Base-by-base conservation (phyloP, 108 stramenopile genomes). In the Chaetoceros muelleri region DNA sequence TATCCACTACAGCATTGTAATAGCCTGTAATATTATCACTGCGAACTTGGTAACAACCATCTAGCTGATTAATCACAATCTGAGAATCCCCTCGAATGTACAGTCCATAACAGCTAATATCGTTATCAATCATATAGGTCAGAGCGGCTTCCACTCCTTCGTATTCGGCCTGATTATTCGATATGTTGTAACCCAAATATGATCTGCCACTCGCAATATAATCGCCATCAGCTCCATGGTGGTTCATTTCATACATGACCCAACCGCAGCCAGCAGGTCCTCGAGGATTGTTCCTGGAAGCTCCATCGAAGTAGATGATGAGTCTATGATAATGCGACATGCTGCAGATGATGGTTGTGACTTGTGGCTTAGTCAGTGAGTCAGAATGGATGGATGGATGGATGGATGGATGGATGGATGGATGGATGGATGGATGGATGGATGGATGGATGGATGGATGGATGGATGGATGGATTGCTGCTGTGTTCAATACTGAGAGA, bases 161-260 rank as follows among this genome's bases (percentile, higher is more conserved):
- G 23, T 69, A 69, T 24, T 69, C 68, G 20, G 68, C 68, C 48
- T 69, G 63, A 44, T 69, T 69, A 62, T 69, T 69, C 2, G 68
- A 64, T 24, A 69, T 30, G 22, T 64, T 52, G 68, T 62, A 62
- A 24, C 67, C 67, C 13, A 68, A 51, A 48, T 68, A 68, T 44
- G 48, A 22, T 16, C 46, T 19, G 2, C 61, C 67, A 3, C 22
- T 21, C 8, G 55, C 60, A 55, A 68, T 53, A 3, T 3, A 2
- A 31, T 68, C n/a, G 25, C 23, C 13, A 45, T 62, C 55, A 2
- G 67, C 55, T 3, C 61, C 67, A 7, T 62, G 1, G 24, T 34
- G 27, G n/a, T 68, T 30, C 67, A 68, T 68, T 52, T 68, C 62
- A n/a, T 57, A 51, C 7, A 68, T 19, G 17, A 44, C 55, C 61